These are phyloP conservation scores for Saccharomycopsis amapae DNA, from an alignment of 805 yeast genomes.

Conservation along the genomic window DNA sequence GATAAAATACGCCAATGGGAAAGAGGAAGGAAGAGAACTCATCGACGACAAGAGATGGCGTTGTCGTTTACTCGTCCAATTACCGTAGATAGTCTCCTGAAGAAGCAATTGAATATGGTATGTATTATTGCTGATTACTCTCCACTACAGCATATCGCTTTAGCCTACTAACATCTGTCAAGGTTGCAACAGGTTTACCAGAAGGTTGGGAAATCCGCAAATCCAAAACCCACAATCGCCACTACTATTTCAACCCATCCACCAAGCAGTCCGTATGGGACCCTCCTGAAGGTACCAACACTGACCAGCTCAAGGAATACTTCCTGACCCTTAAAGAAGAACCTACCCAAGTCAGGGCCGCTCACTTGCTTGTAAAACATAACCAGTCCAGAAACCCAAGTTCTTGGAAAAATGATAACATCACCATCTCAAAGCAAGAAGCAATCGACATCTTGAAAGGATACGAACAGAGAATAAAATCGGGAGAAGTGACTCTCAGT, in stretches of 20 bases:
- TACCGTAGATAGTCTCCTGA: too few relatives aligned
- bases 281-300: slow-evolving; percentile 79
- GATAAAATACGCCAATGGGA: too few relatives aligned
- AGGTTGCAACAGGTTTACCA: slow-evolving; percentile 73
- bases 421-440: slow-evolving; percentile 77
- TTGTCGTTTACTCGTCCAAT: too few relatives aligned
- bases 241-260: slow-evolving; percentile 68
- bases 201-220: slow-evolving; percentile 73
- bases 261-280: slow-evolving; percentile 82
- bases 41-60: too few relatives aligned
- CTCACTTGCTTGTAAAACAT: slow-evolving; percentile 82
- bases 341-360: slow-evolving; percentile 54
- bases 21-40: too few relatives aligned
- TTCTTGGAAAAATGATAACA: slow-evolving; percentile 77
- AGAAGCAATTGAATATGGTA: background rate
- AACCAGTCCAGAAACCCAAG: slow-evolving; percentile 80
- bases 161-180: background rate
- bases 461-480: slow-evolving; percentile 49
- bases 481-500: slow-evolving; percentile 59
- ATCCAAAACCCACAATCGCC: slow-evolving; percentile 75
- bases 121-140: background rate
- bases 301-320: slow-evolving; percentile 49
- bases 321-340: slow-evolving; percentile 32
- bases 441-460: slow-evolving; percentile 46
- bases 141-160: background rate